phyloP scores from a whole-genome alignment of 768 basidiomycete species.

The Heimioporus sp. region DNA sequence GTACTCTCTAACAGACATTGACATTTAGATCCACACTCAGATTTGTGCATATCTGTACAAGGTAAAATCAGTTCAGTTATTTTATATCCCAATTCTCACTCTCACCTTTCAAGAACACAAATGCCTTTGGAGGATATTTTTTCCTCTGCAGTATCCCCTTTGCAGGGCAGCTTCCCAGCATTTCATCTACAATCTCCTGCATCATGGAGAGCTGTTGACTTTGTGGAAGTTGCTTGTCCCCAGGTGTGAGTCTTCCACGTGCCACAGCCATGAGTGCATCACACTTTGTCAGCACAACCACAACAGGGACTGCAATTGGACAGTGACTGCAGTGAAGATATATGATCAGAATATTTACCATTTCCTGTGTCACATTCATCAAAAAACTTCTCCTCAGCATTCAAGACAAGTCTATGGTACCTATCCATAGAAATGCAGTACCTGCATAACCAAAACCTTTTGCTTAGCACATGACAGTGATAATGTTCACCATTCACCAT shows the following conservation, averaged over 20 bases:
- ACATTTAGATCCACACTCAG: background rate
- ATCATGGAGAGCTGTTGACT: background rate
- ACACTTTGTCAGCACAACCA: too few relatives aligned
- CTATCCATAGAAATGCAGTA: background rate
- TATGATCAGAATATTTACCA: too few relatives aligned
- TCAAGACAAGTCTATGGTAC: too few relatives aligned
- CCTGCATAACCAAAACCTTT: background rate
- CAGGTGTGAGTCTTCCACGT: background rate
- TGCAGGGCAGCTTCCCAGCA: background rate
- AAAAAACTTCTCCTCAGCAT: too few relatives aligned
- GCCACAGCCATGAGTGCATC: background rate
- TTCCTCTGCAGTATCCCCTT: background rate
- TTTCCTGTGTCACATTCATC: too few relatives aligned
- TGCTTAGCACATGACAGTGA: background rate
- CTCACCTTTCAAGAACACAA: too few relatives aligned
- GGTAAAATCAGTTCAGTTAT: background rate
- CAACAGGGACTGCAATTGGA: too few relatives aligned
- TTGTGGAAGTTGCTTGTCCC: background rate
- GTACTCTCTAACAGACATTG: background rate
- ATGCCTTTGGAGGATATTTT: background rate
- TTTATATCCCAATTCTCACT: background rate
- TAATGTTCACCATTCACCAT: too few relatives aligned
- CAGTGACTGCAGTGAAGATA: too few relatives aligned
- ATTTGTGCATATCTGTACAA: background rate
- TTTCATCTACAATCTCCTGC: background rate